Base-by-base conservation (phyloP, 1,139 yeast genomes). In the Arxiozyma heterogenica region DNA sequence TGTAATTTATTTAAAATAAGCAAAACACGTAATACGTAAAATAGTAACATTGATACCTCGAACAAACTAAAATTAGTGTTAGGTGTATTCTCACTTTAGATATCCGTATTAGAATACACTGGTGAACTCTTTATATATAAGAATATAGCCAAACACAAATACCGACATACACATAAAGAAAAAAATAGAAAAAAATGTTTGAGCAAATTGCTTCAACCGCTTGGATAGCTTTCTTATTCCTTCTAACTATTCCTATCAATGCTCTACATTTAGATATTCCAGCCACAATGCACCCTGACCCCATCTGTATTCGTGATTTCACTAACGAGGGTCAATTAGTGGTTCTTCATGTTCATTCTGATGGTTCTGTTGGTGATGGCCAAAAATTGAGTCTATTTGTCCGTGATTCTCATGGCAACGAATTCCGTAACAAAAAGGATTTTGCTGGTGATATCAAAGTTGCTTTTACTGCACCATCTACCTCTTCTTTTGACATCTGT, bases 401-500 rank as follows among this genome's bases (percentile, higher is more conserved):
- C 52, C 77, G 78, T 53, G 91, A 85, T 67, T 75, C 83, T 38
- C 76, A 80, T 59, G 93, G 91, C 23, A 84, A 85, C 66, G 88
- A 83, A 65, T 82, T 80, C 70, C 80, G 88, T 67, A 77, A 76
- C 59, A 82, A 80, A 72, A 79, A 80, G 61, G 84, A 84, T 64
- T 72, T 82, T 60, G 82, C 81, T 22, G 95, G 91, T 43, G 75
- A 76, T 15, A 75, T 79, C 53, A 80, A 81, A 63, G 80, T 87
- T 57, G 91, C 94, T 2, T 91, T 93, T 74, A 88, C 94, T 51
- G 83, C 95, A 39, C 88, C 84, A 65, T 78, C 84, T 50, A 83
- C 86, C 59, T 86, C 94, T 44, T 88, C 95, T 1, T 82, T 93
- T 68, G 98, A 93, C 70, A 82, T 93, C 52, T 93, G 98, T 72